Percentiles rank a stretch among this genome's conserved stretches.
phyloP scores from a whole-genome alignment of 768 basidiomycete genomes.

The Phylloporus sp. region DNA sequence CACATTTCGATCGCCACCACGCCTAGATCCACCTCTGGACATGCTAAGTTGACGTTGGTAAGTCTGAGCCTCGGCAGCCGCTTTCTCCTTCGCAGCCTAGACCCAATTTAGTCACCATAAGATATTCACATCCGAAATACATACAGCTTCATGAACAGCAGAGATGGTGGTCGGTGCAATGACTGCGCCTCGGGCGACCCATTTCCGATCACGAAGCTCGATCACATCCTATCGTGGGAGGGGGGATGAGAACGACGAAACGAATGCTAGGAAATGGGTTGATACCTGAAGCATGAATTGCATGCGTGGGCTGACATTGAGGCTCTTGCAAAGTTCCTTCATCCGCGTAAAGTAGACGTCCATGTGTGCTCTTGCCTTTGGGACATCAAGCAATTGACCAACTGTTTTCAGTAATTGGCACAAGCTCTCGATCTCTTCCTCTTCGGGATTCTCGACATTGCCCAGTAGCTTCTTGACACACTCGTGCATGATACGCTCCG shows the following conservation, averaged over 20 bases:
- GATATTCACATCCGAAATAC: slow-evolving; percentile 27
- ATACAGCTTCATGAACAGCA: slow-evolving; percentile 80
- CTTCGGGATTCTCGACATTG: slow-evolving; percentile 93
- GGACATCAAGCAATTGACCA: slow-evolving; percentile 75
- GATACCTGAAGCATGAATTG: slow-evolving; percentile 92
- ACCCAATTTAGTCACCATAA: slow-evolving; percentile 5
- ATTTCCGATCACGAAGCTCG: slow-evolving; percentile 80
- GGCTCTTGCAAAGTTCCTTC: slow-evolving; percentile 73
- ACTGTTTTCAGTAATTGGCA: slow-evolving; percentile 92
- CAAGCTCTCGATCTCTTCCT: slow-evolving; percentile 95
- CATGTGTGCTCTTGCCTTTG: slow-evolving; percentile 81
- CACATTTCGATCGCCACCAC: slow-evolving; percentile 69
- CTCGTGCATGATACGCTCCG: slow-evolving; percentile 97
- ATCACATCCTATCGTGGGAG: slow-evolving; percentile 69
- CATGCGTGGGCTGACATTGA: slow-evolving; percentile 80
- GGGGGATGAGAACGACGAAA: neutral
- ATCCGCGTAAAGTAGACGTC: slow-evolving; percentile 92
- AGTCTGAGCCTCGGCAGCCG: slow-evolving; percentile 56
- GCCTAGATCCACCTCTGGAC: slow-evolving; percentile 87
- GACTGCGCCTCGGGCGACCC: slow-evolving; percentile 67
- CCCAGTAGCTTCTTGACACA: slow-evolving; percentile 94
- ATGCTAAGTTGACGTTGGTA: slow-evolving; percentile 65
- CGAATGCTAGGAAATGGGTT: slow-evolving; percentile 7
- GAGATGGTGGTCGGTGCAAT: slow-evolving; percentile 86
- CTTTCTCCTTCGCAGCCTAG: slow-evolving; percentile 82